A percentile compares a stretch with the other conserved stretches of the same genome.
Evolutionary conservation across 2,329 filamentous ascomycete genomes (phyloP).

Genomic region (Colletotrichum euphorbiae): DNA sequence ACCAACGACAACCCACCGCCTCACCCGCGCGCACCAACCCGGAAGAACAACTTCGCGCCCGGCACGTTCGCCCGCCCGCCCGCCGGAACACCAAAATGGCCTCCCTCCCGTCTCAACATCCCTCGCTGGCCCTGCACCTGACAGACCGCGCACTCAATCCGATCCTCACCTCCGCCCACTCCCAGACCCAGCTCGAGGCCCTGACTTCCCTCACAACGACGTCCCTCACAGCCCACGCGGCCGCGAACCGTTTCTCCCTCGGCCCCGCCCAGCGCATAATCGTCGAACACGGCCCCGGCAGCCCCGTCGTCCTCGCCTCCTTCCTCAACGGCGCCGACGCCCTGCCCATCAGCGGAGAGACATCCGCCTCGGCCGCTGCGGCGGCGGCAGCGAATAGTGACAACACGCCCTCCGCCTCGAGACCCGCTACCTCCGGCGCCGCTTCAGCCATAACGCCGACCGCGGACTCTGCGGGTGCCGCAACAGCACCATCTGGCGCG

Average conservation of each 20-base stretch:
- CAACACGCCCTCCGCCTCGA: conserved; percentile 21
- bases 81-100: conserved; percentile 48
- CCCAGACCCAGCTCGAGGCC: conserved; percentile 58
- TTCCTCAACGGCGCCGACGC: conserved; percentile 55
- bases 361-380: conserved; percentile 12
- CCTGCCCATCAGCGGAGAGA: conserved; percentile 31
- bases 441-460: conserved; percentile 18
- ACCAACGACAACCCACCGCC: too few species aligned
- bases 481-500: conserved; percentile 7
- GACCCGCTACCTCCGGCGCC: conserved; percentile 14
- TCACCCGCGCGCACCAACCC: neutral
- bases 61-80: neutral
- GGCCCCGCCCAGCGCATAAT: conserved; percentile 68
- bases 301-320: conserved; percentile 57
- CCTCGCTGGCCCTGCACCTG: conserved; percentile 66
- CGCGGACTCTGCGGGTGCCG: conserved; percentile 3
- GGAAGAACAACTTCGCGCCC: neutral
- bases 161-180: conserved; percentile 65
- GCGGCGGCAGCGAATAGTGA: conserved; percentile 4
- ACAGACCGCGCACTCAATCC: conserved; percentile 68
- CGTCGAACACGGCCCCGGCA: conserved; percentile 63
- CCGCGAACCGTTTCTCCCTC: conserved; percentile 64
- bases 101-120: conserved; percentile 61
- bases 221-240: conserved; percentile 64
- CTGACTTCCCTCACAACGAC: conserved; percentile 64